Percentiles rank a stretch among this genome's conserved stretches.
Evolutionary conservation across 768 basidiomycete species (phyloP).

Genomic region (Kwoniella newhampshirensis): DNA sequence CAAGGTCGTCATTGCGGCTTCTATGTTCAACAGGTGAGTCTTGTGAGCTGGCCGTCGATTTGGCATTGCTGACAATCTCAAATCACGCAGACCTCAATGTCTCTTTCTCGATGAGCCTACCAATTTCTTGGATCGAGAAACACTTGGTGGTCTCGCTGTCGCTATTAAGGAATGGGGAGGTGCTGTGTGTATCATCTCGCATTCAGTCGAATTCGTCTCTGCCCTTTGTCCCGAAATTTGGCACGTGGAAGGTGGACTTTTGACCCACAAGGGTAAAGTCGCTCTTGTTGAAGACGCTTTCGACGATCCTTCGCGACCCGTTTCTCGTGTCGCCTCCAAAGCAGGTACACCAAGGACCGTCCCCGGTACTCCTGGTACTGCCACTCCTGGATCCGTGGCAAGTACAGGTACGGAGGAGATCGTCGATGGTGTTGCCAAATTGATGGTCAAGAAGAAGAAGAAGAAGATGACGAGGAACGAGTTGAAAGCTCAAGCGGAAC

Average conservation of each 20-base stretch:
- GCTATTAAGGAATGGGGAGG: conserved; percentile 95
- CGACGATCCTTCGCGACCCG: conserved; percentile 66
- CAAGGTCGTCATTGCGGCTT: conserved; percentile 75
- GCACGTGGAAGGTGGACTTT: conserved; percentile 80
- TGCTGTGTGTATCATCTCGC: conserved; percentile 75
- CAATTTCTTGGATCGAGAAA: conserved; percentile 96
- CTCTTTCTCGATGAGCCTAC: conserved; percentile 76
- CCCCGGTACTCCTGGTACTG: conserved; percentile 60
- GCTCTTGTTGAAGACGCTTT: conserved; percentile 82
- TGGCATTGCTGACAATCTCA: conserved; percentile 10
- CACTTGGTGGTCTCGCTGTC: conserved; percentile 83
- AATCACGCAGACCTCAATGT: conserved; percentile 39
- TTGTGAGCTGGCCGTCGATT: conserved; percentile 57
- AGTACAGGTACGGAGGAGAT: conserved; percentile 41
- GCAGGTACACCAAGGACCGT: conserved; percentile 60
- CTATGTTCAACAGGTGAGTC: conserved; percentile 78
- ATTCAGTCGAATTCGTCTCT: conserved; percentile 62
- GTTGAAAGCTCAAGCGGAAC: conserved; percentile 81
- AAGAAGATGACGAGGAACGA: conserved; percentile 72
- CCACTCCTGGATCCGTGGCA: conserved; percentile 64
- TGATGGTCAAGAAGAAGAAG: conserved; percentile 60
- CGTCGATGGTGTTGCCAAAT: conserved; percentile 38
- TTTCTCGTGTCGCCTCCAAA: conserved; percentile 69
- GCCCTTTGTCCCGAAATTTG: conserved; percentile 77
- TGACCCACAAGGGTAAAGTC: conserved; percentile 84